Evolutionary conservation across 1,284 basidiomycete genomes (phyloP), one percentile per base, ranked within the genome.

Genomic region (Ganoderma multipileum): DNA sequence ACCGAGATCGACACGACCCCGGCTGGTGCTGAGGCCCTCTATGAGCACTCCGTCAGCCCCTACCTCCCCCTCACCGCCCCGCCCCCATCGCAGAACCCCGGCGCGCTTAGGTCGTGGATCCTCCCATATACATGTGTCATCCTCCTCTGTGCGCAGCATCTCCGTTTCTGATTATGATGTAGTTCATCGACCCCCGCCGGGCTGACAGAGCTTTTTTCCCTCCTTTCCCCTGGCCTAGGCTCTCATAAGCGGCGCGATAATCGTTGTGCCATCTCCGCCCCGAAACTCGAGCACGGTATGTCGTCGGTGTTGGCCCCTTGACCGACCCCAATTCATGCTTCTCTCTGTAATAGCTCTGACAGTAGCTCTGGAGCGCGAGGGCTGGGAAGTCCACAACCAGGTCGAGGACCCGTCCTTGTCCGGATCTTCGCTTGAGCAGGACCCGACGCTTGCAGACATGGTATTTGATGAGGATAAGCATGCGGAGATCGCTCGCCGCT

Each of bases 201-300:
- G 38, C 58, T 58, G n/a, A 36, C 39, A 16, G 30, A 55, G 30
- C 58, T n/a, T 38, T 44, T n/a, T 38, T 44, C 61, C 52, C 42
- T 3, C 55, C 44, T 50, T 2, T 50, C 20, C 20, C 44, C 7
- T 52, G 47, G 11, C n/a, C 0, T 66, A 97, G 95, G 95, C 79
- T 97, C 95, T 2, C 96, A 98, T 81, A 96, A 95, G 82, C 89
- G 87, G 74, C 86, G 96, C 63, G 96, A 98, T 81, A 96, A 95
- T 78, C 88, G 95, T 65, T 98, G 96, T 80, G 88, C 88, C 58
- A 92, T 98, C 63, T 90, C 94, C 7, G 94, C 96, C 3, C 92
- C 93, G 3, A 87, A 95, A 69, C 88, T 98, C 39, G 91, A 95
- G 78, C 84, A 89, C 72, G 86, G 91, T 91, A 67, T 61, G 83